phyloP scores from a whole-genome alignment of 1,284 basidiomycete genomes.

The Clitocybe nebularis region DNA sequence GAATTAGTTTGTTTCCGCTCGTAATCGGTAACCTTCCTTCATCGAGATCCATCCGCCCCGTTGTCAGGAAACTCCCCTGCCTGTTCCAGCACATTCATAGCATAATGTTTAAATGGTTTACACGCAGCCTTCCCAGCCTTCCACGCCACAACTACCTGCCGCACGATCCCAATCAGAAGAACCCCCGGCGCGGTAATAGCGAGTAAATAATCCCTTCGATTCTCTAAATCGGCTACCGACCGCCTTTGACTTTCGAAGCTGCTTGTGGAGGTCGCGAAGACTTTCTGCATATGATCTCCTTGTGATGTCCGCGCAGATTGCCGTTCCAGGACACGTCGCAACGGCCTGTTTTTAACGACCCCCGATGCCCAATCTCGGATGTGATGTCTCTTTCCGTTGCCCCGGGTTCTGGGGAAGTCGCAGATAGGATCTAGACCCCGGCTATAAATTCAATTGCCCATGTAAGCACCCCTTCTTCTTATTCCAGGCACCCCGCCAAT shows the following conservation, averaged over 20 bases:
- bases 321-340: constrained; percentile 20
- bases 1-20: constrained; percentile 41
- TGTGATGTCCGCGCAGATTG: constrained; percentile 27
- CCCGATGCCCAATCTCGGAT: constrained; percentile 35
- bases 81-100: no score
- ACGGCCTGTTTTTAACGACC: constrained; percentile 17
- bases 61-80: constrained; percentile 15
- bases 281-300: constrained; percentile 14
- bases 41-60: constrained; percentile 31
- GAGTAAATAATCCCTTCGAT: constrained; percentile 2
- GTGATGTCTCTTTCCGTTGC: constrained; percentile 23
- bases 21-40: constrained; percentile 23
- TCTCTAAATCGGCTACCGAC: constrained; percentile 5
- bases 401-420: constrained; percentile 29
- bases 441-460: constrained; percentile 20
- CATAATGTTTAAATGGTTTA: constrained; percentile 1
- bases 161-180: no score
- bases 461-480: constrained; percentile 14
- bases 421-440: constrained; percentile 22
- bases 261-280: constrained; percentile 9
- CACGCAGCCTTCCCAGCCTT: constrained; percentile 21
- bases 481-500: constrained; percentile 25
- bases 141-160: no score
- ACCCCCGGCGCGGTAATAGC: constrained; percentile 5
- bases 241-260: constrained; percentile 11